phyloP scores from a whole-genome alignment of 1,284 basidiomycete species.

The Papiliotrema fonsecae region DNA sequence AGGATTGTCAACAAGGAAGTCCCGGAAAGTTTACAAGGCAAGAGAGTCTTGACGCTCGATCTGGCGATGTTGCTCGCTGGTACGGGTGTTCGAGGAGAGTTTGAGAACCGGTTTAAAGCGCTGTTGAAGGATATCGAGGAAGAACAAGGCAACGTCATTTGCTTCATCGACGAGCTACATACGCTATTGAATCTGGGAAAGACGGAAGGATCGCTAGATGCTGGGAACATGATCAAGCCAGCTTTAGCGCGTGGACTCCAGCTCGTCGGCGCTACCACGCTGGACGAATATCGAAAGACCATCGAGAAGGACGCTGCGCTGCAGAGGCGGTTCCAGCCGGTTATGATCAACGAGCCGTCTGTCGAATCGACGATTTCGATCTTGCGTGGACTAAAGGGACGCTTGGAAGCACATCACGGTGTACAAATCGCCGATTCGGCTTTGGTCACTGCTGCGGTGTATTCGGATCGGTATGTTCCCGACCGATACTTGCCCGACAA shows the following conservation, averaged over 20 bases:
- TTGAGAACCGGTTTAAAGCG: conserved; percentile 87
- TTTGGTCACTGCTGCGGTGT: conserved; percentile 77
- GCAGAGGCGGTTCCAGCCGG: conserved; percentile 83
- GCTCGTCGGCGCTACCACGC: conserved; percentile 81
- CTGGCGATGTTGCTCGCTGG: conserved; percentile 76
- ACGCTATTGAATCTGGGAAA: conserved; percentile 68
- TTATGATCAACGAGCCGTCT: conserved; percentile 79
- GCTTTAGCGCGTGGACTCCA: conserved; percentile 78
- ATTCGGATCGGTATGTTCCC: conserved; percentile 74
- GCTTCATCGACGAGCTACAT: conserved; percentile 86
- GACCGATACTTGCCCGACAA: conserved; percentile 86
- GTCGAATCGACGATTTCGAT: conserved; percentile 84
- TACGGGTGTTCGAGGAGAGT: conserved; percentile 81
- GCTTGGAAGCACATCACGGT: conserved; percentile 85
- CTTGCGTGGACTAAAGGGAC: conserved; percentile 74
- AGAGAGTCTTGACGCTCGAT: conserved; percentile 76
- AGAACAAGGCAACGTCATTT: conserved; percentile 62
- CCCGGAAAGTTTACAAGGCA: conserved; percentile 81
- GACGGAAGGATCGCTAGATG: conserved; percentile 85
- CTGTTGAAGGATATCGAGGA: conserved; percentile 82
- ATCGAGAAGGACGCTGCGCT: conserved; percentile 90
- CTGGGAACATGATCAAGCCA: conserved; percentile 59
- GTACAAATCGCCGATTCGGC: conserved; percentile 84
- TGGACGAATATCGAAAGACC: conserved; percentile 84
- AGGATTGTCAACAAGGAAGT: conserved; percentile 86